Conservation (phyloP, 106 monocot species). For the Allium fistulosum region DNA sequence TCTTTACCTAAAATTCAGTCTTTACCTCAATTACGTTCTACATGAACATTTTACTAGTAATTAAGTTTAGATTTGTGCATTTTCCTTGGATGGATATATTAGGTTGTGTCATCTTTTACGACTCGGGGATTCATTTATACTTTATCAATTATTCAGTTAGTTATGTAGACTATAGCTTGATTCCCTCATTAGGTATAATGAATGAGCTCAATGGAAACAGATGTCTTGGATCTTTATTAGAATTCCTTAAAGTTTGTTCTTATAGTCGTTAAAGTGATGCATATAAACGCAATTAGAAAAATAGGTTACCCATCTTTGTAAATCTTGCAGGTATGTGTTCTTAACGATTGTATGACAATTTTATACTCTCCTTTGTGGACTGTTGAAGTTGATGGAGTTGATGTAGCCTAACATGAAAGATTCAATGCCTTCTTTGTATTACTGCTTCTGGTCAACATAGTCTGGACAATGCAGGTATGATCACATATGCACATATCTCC, state of each 20-base stretch:
- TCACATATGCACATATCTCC: too few relatives aligned
- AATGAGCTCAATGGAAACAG: not conserved
- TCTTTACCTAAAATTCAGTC: too few relatives aligned
- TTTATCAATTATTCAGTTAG: too few relatives aligned
- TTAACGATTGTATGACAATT: constrained; percentile 12
- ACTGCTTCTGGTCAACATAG: constrained; percentile 41
- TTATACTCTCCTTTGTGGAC: constrained; percentile 38
- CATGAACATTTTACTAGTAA: too few relatives aligned
- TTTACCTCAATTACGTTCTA: too few relatives aligned
- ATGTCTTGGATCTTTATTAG: not conserved
- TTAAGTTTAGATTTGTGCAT: too few relatives aligned
- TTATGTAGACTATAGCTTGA: too few relatives aligned
- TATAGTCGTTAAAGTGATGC: not conserved
- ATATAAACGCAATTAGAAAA: too few relatives aligned
- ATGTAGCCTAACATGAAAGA: constrained; percentile 8
- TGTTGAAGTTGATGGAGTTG: constrained; percentile 31
- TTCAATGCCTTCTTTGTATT: constrained; percentile 31
- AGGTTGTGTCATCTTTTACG: too few relatives aligned
- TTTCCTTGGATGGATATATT: too few relatives aligned
- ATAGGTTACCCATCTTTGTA: not conserved
- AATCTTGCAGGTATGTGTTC: constrained; percentile 6
- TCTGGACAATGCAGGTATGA: constrained; percentile 75
- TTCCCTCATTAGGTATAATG: not conserved
- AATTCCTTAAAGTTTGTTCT: not conserved
- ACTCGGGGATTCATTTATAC: too few relatives aligned